Evolutionary conservation across 2,329 filamentous ascomycete genomes (phyloP), one percentile per base, ranked within the genome.

Genomic region (Trichoderma sp.): DNA sequence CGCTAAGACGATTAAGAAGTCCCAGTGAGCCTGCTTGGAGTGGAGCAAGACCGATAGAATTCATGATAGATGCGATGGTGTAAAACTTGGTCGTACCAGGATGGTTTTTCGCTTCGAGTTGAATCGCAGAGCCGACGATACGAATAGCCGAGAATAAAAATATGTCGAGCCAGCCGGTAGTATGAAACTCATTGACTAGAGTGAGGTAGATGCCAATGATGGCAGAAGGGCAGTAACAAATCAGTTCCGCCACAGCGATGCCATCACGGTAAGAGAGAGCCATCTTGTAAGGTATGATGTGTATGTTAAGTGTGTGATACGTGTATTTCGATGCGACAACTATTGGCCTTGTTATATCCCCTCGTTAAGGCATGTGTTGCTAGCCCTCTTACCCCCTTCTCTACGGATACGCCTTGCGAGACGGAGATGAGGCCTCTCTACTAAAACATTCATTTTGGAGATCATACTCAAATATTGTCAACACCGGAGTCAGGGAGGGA

Each of bases 161-260:
- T 53, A 66, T 34, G 43, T 56, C 43, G 18, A 66, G 18, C 43
- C 26, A 56, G n/a, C 63, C 63, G 11, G 63, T 34, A 26, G 43
- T 66, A 66, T 66, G 63, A n/a, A 66, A 56, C 43, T 66, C 43
- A 36, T 66, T 66, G 43, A 32, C 24, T 11, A 66, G 7, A 43
- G 63, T 66, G 9, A 56, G 43, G 21, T 66, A 56, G 11, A 66
- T 51, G 15, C 43, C 43, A 56, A 56, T 56, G 2, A 66, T 14
- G 3, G 63, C 43, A 24, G 63, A 66, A 15, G 63, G 63, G 6
- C 26, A 56, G 28, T 56, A 66, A 28, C n/a, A n/a, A 21, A 24
- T 36, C 6, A 66, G 47, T 12, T 56, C 63, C 18, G 63, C 63
- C 2, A 66, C 63, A 3, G 63, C 63, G 43, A 56, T 30, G 43